Percentiles rank a stretch among this genome's conserved stretches.
These are phyloP conservation scores for Polyporus arcularius DNA, from an alignment of 768 basidiomycete species.

Conservation along the genomic window DNA sequence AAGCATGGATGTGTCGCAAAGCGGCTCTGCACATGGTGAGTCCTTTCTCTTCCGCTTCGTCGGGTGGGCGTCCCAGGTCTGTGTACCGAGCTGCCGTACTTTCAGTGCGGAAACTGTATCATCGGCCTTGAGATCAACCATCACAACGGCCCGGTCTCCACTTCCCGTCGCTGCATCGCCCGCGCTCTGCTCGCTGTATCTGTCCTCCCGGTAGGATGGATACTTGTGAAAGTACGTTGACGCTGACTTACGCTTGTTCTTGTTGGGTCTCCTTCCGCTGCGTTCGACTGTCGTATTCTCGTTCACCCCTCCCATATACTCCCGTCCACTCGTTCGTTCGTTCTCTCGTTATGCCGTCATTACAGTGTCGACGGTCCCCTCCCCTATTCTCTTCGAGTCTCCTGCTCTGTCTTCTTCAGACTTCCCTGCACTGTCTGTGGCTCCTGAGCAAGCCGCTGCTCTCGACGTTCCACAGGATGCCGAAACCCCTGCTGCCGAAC, in stretches of 20 bases:
- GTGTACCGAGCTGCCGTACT: conserved; percentile 86
- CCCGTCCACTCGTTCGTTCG: conserved; percentile 38
- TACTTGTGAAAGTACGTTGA: conserved; percentile 22
- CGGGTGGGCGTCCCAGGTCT: conserved; percentile 80
- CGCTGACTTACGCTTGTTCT: conserved; percentile 33
- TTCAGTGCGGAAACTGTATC: conserved; percentile 85
- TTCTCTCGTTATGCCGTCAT: conserved; percentile 27
- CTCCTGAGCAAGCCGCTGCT: conserved; percentile 30
- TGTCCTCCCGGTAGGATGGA: conserved; percentile 30
- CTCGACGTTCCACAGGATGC: conserved; percentile 28
- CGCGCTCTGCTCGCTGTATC: conserved; percentile 36
- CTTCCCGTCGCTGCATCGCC: conserved; percentile 26
- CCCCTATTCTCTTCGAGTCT: conserved; percentile 40
- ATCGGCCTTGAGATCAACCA: conserved; percentile 59
- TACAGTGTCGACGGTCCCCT: conserved; percentile 24
- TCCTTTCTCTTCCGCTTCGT: conserved; percentile 49
- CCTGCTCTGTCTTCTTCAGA: conserved; percentile 64
- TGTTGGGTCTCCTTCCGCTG: conserved; percentile 16
- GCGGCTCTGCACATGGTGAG: conserved; percentile 66
- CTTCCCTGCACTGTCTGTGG: conserved; percentile 68
- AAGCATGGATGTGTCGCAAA: conserved; percentile 33
- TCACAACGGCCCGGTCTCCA: conserved; percentile 27
- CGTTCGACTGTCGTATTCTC: conserved; percentile 18
- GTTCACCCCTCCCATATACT: conserved; percentile 19
- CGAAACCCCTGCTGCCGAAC: conserved; percentile 28